Base-by-base conservation (phyloP, 2,329 filamentous ascomycete genomes). In the Fusarium sacchari region DNA sequence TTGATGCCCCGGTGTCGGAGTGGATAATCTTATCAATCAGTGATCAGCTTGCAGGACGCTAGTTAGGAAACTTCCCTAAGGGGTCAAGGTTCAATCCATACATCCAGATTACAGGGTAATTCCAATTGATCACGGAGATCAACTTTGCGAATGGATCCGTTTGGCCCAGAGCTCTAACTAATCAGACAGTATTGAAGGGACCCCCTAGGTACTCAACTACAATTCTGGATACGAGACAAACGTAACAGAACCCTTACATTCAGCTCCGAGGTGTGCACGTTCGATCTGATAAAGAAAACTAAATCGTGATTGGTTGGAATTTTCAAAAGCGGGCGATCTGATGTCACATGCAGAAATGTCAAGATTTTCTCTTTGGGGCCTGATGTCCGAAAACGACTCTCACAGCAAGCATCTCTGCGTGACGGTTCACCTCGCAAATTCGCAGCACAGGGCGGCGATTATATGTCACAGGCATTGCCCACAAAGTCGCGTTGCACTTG, bases 21-120 rank as follows among this genome's bases (percentile, higher is more conserved):
- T 58, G 64, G 59, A 42, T 72, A 78, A 78, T 78, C 76, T 78
- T 77, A 78, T 78, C 76, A 78, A 78, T 78, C 76, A 76, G 69
- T 34, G 76, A 78, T 77, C 76, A 75, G 74, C 44, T 20, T 70
- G 71, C 74, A 78, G 60, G 64, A 55, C 64, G 68, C 76, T 77
- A 76, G 64, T 58, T 52, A n/a, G 26, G 47, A 67, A 53, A 49
- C 40, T 52, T 68, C 36, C 34, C 24, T 17, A 47, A 59, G 37
- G 39, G 20, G 59, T 47, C 59, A 70, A 63, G 59, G 37, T 61
- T 28, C 57, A 28, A 58, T 43, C 47, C 58, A 32, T 55, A 18
- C 55, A 47, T 43, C 47, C 55, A 32, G 50, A n/a, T 60, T 70
- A n/a, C 59, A 74, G 63, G 59, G 67, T 52, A 32, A 43, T 60